A percentile compares a stretch with the other conserved stretches of the same genome.
Evolutionary conservation across 306 rosid genomes (phyloP).

Genomic region (Senna siamea): DNA sequence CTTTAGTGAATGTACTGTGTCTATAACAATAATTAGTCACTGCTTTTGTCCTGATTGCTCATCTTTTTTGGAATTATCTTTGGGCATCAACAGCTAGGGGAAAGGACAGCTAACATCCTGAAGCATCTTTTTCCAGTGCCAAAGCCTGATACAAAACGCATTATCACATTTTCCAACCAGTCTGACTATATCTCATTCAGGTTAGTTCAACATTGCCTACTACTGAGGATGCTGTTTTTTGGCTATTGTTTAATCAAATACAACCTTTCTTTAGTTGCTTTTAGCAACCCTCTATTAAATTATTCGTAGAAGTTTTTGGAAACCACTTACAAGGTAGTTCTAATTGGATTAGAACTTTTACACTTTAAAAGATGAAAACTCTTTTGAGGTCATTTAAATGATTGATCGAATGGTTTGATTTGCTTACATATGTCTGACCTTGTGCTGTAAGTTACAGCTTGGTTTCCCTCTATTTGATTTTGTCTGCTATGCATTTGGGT

Average conservation of each 20-base stretch:
- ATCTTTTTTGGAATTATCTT: conserved; percentile 32
- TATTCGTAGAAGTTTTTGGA: background rate
- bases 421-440: background rate
- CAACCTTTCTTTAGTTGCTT: background rate
- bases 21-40: background rate
- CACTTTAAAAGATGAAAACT: background rate
- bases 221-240: background rate
- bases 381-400: background rate
- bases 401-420: background rate
- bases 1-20: background rate
- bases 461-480: background rate
- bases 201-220: conserved; percentile 41
- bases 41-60: conserved; percentile 31
- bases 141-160: conserved; percentile 88
- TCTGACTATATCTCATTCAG: conserved; percentile 90
- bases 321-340: background rate
- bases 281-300: background rate
- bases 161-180: conserved; percentile 78
- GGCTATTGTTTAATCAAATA: conserved; percentile 8
- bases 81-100: conserved; percentile 70
- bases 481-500: background rate
- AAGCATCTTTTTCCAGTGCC: conserved; percentile 92
- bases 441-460: background rate
- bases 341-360: background rate
- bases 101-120: conserved; percentile 79